These are phyloP conservation scores for Cicer yamashitae DNA, from an alignment of 306 rosid species.

Conservation along the genomic window DNA sequence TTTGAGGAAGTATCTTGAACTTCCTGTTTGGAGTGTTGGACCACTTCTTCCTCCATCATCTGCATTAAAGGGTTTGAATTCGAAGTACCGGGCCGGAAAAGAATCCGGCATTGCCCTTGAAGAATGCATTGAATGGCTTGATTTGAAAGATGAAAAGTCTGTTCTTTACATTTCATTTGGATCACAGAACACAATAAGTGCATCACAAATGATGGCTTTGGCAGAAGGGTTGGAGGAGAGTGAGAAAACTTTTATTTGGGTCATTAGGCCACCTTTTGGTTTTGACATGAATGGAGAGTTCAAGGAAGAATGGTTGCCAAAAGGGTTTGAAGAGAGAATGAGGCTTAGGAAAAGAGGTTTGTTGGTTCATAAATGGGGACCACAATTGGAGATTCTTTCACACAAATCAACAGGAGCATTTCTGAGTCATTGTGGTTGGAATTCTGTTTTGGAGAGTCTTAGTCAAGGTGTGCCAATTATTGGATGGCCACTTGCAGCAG, in stretches of 20 bases:
- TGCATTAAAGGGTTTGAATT: constrained; percentile 38
- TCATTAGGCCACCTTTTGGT: constrained; percentile 75
- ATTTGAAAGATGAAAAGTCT: constrained; percentile 47
- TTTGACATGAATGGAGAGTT: constrained; percentile 59
- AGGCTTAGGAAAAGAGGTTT: constrained; percentile 50
- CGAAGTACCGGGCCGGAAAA: constrained; percentile 55
- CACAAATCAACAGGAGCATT: constrained; percentile 67
- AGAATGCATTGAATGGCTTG: constrained; percentile 62
- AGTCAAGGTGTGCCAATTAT: constrained; percentile 75
- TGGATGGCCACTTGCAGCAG: constrained; percentile 85
- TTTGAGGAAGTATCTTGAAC: constrained; percentile 52
- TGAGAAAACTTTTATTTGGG: constrained; percentile 67
- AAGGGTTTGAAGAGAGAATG: constrained; percentile 67
- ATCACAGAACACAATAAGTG: constrained; percentile 75
- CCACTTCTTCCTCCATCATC: constrained; percentile 53
- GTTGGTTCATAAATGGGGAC: constrained; percentile 74
- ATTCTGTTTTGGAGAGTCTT: constrained; percentile 78
- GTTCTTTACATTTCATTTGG: constrained; percentile 84
- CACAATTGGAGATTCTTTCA: constrained; percentile 73
- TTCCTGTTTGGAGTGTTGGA: constrained; percentile 62
- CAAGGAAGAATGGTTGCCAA: constrained; percentile 66
- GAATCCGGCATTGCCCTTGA: constrained; percentile 56
- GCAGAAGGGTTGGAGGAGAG: constrained; percentile 74
- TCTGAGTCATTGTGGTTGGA: constrained; percentile 93
- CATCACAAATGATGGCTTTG: constrained; percentile 69